Conservation (phyloP, 2,329 filamentous ascomycete species). For the Ramularia collo-cygni region DNA sequence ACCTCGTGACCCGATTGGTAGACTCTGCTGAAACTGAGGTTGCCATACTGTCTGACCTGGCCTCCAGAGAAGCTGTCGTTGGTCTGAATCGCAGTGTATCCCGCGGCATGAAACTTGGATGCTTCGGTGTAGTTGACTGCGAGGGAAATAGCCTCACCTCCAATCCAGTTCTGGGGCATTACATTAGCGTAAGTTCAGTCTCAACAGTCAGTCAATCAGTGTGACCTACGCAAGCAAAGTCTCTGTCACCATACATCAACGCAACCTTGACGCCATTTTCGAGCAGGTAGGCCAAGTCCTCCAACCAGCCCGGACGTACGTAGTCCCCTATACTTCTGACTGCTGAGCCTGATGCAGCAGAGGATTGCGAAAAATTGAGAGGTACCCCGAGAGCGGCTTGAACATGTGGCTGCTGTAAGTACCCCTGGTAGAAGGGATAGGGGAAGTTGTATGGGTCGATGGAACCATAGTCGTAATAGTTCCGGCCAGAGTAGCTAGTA, state of each 20-base stretch:
- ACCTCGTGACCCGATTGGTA: constrained; percentile 37
- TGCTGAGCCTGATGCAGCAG: constrained; percentile 36
- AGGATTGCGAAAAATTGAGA: constrained; percentile 49
- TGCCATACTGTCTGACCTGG: constrained; percentile 24
- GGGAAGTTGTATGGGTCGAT: constrained; percentile 31
- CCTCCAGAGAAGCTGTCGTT: constrained; percentile 20
- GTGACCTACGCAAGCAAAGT: constrained; percentile 36
- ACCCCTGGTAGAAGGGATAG: constrained; percentile 32
- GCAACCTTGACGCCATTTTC: constrained; percentile 51
- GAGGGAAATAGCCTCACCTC: constrained; percentile 47
- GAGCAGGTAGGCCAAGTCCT: constrained; percentile 47
- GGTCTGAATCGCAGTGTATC: constrained; percentile 33
- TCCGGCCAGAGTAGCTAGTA: constrained; percentile 15
- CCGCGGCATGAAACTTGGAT: constrained; percentile 40
- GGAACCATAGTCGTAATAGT: constrained; percentile 48
- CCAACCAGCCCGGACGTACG: constrained; percentile 41
- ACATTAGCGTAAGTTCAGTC: too few relatives aligned
- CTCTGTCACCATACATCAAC: constrained; percentile 50
- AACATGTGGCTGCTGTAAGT: constrained; percentile 49
- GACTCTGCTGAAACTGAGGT: constrained; percentile 25
- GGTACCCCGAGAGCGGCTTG: constrained; percentile 50
- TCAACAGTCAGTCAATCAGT: too few relatives aligned
- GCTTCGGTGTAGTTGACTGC: constrained; percentile 39
- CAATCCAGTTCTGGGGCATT: constrained; percentile 48
- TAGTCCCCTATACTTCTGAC: constrained; percentile 39